Conservation (phyloP, 2,329 filamentous ascomycete species). For the Esteya vermicola region DNA sequence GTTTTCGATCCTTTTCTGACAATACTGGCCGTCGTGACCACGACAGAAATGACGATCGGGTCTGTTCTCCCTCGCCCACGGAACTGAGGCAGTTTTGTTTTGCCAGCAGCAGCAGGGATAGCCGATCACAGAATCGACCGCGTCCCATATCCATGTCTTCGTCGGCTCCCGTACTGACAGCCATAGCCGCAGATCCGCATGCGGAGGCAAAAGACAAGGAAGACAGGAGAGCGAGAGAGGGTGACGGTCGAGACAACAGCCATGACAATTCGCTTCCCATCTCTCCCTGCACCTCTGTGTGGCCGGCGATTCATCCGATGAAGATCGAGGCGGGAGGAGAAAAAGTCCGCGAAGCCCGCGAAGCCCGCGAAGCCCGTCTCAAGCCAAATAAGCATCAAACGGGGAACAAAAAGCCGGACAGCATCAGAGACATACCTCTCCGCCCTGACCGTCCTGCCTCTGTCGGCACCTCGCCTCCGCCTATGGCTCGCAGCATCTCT, state of each 20-base stretch:
- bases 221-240: not conserved
- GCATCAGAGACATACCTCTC: too few species aligned
- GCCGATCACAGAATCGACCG: not conserved
- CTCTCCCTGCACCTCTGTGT: not conserved
- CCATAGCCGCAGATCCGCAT: not conserved
- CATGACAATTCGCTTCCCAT: not conserved
- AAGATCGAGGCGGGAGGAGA: not conserved
- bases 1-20: too few species aligned
- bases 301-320: not conserved
- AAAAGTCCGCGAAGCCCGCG: not conserved
- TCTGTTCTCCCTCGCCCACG: too few species aligned
- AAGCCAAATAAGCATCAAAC: too few species aligned
- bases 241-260: not conserved
- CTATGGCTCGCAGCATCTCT: conserved; percentile 4
- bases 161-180: conserved; percentile 6
- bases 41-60: too few species aligned
- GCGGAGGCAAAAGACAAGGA: not conserved
- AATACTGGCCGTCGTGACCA: too few species aligned
- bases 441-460: not conserved
- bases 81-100: not conserved
- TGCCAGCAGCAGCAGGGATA: not conserved
- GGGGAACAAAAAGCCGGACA: too few species aligned
- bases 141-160: conserved; percentile 10
- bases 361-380: too few species aligned
- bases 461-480: not conserved